Evolutionary conservation across 148 eudicot genomes (phyloP).

Genomic region (Suaeda aralocaspica): DNA sequence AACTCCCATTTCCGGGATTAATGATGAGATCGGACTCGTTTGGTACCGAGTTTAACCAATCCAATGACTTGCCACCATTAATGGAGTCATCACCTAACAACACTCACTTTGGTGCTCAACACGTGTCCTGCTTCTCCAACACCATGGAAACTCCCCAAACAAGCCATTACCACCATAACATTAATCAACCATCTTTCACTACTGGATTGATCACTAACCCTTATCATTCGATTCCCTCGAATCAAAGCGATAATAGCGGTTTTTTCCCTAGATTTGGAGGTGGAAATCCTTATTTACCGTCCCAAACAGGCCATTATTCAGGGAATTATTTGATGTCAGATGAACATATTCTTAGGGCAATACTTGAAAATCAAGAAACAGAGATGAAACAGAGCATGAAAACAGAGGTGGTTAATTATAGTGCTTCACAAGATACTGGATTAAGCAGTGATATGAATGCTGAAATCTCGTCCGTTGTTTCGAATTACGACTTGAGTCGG

Average conservation of each 20-base stretch:
- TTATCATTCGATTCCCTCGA: conserved; percentile 9
- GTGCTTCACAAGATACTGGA: conserved; percentile 51
- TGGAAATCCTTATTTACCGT: not conserved
- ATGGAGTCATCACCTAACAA: conserved; percentile 43
- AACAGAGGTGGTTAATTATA: conserved; percentile 37
- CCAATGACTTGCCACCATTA: conserved; percentile 46
- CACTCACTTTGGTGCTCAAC: conserved; percentile 14
- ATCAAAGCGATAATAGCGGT: not conserved
- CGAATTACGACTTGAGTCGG: conserved; percentile 43
- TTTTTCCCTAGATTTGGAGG: conserved; percentile 5
- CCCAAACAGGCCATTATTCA: conserved; percentile 24
- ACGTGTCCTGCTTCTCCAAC: conserved; percentile 98
- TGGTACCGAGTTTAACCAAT: conserved; percentile 23
- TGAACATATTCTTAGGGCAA: conserved; percentile 40
- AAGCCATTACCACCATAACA: conserved; percentile 20
- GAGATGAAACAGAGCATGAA: conserved; percentile 40
- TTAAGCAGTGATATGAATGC: conserved; percentile 47
- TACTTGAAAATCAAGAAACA: conserved; percentile 39
- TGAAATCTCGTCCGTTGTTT: conserved; percentile 49
- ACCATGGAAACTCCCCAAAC: conserved; percentile 29
- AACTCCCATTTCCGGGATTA: conserved; percentile 29
- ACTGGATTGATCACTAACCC: conserved; percentile 12
- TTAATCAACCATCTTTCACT: conserved; percentile 10
- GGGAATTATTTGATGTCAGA: conserved; percentile 40
- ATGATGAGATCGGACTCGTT: conserved; percentile 19